phyloP scores from a whole-genome alignment of 2,329 filamentous ascomycete species.

The Trichoderma sp. region DNA sequence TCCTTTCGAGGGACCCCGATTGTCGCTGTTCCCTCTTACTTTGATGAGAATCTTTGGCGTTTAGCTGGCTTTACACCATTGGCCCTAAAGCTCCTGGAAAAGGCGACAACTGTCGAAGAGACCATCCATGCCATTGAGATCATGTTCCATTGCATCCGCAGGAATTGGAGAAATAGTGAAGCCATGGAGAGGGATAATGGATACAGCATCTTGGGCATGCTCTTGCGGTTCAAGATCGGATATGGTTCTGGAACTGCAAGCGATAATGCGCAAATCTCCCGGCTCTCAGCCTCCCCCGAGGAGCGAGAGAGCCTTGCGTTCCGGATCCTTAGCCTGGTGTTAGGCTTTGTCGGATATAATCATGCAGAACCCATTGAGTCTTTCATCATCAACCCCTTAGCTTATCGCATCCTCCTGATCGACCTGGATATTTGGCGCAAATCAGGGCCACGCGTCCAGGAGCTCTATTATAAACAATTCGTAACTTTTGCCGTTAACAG shows the following conservation, averaged over 20 bases:
- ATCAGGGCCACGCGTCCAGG: slow-evolving; percentile 71
- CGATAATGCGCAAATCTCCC: slow-evolving; percentile 35
- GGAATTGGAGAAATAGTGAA: slow-evolving; percentile 96
- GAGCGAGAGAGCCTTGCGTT: slow-evolving; percentile 56
- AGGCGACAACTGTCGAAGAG: slow-evolving; percentile 65
- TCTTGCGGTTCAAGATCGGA: slow-evolving; percentile 80
- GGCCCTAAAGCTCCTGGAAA: slow-evolving; percentile 78
- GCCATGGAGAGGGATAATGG: slow-evolving; percentile 96
- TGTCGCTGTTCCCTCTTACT: slow-evolving; percentile 72
- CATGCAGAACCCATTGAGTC: slow-evolving; percentile 76
- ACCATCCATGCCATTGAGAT: slow-evolving; percentile 77
- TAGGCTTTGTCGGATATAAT: slow-evolving; percentile 87
- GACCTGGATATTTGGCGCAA: slow-evolving; percentile 92
- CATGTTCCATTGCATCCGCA: slow-evolving; percentile 78
- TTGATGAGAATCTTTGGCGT: slow-evolving; percentile 91
- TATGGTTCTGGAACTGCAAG: slow-evolving; percentile 36
- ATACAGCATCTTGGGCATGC: slow-evolving; percentile 80
- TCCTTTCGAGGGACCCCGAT: slow-evolving; percentile 80
- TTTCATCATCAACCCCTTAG: slow-evolving; percentile 91
- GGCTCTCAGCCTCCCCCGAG: slow-evolving; percentile 46
- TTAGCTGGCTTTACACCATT: slow-evolving; percentile 87
- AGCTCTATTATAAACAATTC: slow-evolving; percentile 92
- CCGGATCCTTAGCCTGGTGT: slow-evolving; percentile 69
- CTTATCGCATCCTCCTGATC: slow-evolving; percentile 86
- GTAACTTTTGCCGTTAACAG: slow-evolving; percentile 82